Conservation (phyloP, 352 stramenopile genomes). For the Peronospora belbahrii region DNA sequence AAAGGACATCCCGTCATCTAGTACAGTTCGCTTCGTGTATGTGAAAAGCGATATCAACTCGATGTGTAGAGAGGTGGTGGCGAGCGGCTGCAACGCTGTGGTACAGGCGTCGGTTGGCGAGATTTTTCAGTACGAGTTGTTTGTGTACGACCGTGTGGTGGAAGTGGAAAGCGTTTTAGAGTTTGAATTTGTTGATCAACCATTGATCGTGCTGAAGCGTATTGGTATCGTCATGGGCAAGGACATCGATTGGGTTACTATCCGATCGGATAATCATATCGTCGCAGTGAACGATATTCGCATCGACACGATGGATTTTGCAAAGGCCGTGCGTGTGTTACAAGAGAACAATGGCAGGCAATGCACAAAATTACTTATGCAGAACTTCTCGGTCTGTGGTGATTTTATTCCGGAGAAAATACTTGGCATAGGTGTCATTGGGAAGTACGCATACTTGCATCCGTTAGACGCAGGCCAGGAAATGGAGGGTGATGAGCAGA, state of each 20-base stretch:
- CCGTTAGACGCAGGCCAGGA: conserved; percentile 42
- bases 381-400: conserved; percentile 80
- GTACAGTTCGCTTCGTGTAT: conserved; percentile 79
- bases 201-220: conserved; percentile 77
- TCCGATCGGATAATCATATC: conserved; percentile 80
- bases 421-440: conserved; percentile 65
- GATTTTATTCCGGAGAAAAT: conserved; percentile 87
- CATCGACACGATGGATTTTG: conserved; percentile 80
- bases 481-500: conserved; percentile 32
- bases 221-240: conserved; percentile 69
- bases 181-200: conserved; percentile 84
- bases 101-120: conserved; percentile 78
- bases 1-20: conserved; percentile 52
- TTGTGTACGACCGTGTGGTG: conserved; percentile 81
- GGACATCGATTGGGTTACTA: conserved; percentile 75
- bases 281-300: conserved; percentile 83
- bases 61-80: conserved; percentile 73
- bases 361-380: conserved; percentile 83
- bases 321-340: conserved; percentile 62
- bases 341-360: conserved; percentile 83
- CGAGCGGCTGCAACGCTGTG: conserved; percentile 77
- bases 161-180: conserved; percentile 82
- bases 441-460: conserved; percentile 74
- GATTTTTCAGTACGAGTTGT: conserved; percentile 86
- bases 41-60: conserved; percentile 85